Conservation (phyloP, 148 eudicot species). For the Amaranthus palmeri region DNA sequence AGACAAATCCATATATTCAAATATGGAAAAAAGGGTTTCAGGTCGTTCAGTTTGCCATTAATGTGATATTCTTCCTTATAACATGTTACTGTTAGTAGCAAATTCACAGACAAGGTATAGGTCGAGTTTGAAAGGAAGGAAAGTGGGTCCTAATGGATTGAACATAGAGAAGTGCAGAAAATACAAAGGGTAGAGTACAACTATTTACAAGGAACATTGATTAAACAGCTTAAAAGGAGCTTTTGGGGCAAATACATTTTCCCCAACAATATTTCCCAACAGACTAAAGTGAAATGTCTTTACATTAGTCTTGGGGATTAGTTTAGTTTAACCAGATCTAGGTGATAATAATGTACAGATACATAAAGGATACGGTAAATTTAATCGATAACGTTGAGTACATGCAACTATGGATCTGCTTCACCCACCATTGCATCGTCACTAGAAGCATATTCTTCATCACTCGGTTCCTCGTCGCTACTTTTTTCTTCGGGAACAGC, state of each 20-base stretch:
- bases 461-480: constrained; percentile 58
- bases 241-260: constrained; percentile 1
- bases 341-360: constrained; percentile 47
- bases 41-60: too few species aligned
- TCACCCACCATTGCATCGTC: constrained; percentile 57
- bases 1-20: too few species aligned
- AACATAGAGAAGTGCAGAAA: constrained; percentile 2
- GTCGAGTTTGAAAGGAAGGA: neutral
- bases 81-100: too few species aligned
- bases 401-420: constrained; percentile 40
- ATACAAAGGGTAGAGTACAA: constrained; percentile 16
- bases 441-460: constrained; percentile 46
- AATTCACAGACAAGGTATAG: too few species aligned
- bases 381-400: neutral
- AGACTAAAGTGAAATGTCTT: constrained; percentile 17
- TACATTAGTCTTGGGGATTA: constrained; percentile 19
- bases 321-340: constrained; percentile 22
- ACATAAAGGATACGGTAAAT: constrained; percentile 25
- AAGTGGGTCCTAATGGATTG: neutral
- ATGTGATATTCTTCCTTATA: too few species aligned
- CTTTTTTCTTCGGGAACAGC: constrained; percentile 43
- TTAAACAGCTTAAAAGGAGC: constrained; percentile 17
- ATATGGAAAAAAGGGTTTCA: too few species aligned
- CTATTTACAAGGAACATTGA: constrained; percentile 29
- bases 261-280: constrained; percentile 20